Conservation (phyloP, 164 flowering plant species). For the Sedum album region DNA sequence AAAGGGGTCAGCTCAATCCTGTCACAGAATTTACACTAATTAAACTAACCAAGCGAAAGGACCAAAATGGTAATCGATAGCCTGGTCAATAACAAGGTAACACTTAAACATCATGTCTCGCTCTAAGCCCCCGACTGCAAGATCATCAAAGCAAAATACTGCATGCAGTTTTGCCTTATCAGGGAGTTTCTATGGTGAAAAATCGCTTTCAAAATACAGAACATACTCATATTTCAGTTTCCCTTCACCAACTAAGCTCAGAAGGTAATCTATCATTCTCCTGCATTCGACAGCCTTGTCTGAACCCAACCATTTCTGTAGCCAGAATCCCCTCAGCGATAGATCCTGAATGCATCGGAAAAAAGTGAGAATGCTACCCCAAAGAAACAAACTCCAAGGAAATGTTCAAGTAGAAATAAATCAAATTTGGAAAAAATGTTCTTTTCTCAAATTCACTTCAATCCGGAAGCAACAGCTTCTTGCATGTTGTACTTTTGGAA, state of each 20-base stretch:
- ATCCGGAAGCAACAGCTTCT: background rate
- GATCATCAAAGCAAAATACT: background rate
- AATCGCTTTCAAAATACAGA: background rate
- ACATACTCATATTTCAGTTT: conserved; percentile 82
- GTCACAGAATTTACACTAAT: conserved; percentile 18
- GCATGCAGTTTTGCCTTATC: background rate
- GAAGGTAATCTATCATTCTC: conserved; percentile 71
- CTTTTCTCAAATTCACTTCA: background rate
- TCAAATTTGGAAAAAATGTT: background rate
- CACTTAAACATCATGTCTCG: background rate
- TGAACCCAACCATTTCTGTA: conserved; percentile 73
- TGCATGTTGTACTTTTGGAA: background rate
- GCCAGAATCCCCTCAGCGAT: conserved; percentile 87
- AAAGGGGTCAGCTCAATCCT: conserved; percentile 80
- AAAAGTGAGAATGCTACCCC: background rate
- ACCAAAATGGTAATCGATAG: background rate
- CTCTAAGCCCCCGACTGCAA: background rate
- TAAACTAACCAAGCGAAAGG: background rate
- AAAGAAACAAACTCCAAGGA: background rate
- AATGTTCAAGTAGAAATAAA: background rate
- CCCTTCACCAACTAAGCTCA: conserved; percentile 48
- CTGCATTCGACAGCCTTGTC: conserved; percentile 65
- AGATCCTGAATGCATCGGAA: conserved; percentile 55
- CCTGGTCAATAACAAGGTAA: background rate
- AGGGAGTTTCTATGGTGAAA: background rate